Evolutionary conservation across 352 stramenopile genomes (phyloP).

Genomic region (Phytophthora idaei): DNA sequence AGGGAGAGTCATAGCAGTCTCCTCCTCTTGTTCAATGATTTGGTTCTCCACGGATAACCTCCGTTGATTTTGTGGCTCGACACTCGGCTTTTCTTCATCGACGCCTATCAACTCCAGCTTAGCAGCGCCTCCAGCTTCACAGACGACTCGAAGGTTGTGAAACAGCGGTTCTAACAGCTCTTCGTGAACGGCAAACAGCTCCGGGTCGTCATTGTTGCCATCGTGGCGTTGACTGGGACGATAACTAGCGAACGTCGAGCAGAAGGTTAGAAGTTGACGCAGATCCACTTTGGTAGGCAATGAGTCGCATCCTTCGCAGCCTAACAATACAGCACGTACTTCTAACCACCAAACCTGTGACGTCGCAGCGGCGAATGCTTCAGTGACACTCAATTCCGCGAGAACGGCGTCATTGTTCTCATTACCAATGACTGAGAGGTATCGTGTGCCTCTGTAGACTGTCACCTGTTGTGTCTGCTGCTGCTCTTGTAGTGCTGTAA

Average conservation of each 20-base stretch:
- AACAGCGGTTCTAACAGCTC: slow-evolving; percentile 55
- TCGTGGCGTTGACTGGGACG: slow-evolving; percentile 51
- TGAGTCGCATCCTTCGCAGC: slow-evolving; percentile 8
- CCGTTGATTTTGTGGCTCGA: slow-evolving; percentile 7
- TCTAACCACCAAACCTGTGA: slow-evolving; percentile 74
- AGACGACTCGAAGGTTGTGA: slow-evolving; percentile 22
- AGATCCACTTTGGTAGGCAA: slow-evolving; percentile 41
- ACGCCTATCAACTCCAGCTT: slow-evolving; percentile 21
- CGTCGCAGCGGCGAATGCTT: slow-evolving; percentile 53
- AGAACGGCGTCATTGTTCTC: slow-evolving; percentile 15
- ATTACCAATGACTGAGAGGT: slow-evolving; percentile 17
- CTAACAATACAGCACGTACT: slow-evolving; percentile 42
- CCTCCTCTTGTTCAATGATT: background rate
- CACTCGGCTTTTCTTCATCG: slow-evolving; percentile 11
- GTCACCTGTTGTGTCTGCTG: slow-evolving; percentile 32
- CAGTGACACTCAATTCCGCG: slow-evolving; percentile 53
- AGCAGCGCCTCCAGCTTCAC: background rate
- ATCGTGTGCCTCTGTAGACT: slow-evolving; percentile 61
- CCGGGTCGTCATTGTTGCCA: slow-evolving; percentile 15
- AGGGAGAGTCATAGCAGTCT: background rate
- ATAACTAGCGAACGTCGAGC: slow-evolving; percentile 54
- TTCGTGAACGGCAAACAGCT: slow-evolving; percentile 63
- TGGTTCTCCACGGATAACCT: slow-evolving; percentile 15
- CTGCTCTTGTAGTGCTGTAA: slow-evolving; percentile 27
- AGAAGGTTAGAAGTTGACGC: slow-evolving; percentile 41